Base-by-base conservation (phyloP, 371 early-diverging fungal genomes). In the Paramicrosporidium saccamoebae region DNA sequence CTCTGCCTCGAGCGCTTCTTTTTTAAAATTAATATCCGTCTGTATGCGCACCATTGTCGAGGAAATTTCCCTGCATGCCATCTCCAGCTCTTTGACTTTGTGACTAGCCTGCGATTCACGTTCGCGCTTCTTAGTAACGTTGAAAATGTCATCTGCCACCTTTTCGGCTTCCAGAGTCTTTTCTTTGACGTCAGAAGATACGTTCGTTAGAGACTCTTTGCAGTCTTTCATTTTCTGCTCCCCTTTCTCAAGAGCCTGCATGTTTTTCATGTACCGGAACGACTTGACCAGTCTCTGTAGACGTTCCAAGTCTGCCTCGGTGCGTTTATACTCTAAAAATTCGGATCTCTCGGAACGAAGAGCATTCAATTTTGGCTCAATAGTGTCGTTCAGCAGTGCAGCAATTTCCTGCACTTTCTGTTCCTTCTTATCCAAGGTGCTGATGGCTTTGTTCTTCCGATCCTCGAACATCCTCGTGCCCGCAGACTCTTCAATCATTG, bases 401-500 rank as follows among this genome's bases (percentile, higher is more conserved):
- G 61, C 62, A 25, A 82, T 88, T 29, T 94, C 88, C 12, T 63
- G 66, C 4, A 95, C 58, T 48, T 84, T 84, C 16, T 61, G 55
- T 27, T 94, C 92, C 42, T 98, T 96, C 39, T 88, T 88, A 4
- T 51, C 63, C 41, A 98, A 78, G 1, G 74, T 73, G 24, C 60
- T 61, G 21, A 77, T 38, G 0, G 98, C 94, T 42, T 84, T 86
- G 19, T 69, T 79, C 32, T 94, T 94, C 27, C 78, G 51, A 35
- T 81, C 86, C 40, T 92, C 92, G 41, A 77, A 98, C 82, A 82
- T 78, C 26, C 69, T 58, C 17, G 88, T 94, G 3, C 98, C 98
- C 3, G 97, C 90, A 0, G 94, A 88, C 41, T 96, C 95, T 39
- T 94, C 92, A 11, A 98, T 77, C 84, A 98, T 81, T 14, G 71